A percentile compares a stretch with the other conserved stretches of the same genome.
Evolutionary conservation across 495 filamentous ascomycete genomes (phyloP).

Genomic region (Hypomontagnella monticulosa): DNA sequence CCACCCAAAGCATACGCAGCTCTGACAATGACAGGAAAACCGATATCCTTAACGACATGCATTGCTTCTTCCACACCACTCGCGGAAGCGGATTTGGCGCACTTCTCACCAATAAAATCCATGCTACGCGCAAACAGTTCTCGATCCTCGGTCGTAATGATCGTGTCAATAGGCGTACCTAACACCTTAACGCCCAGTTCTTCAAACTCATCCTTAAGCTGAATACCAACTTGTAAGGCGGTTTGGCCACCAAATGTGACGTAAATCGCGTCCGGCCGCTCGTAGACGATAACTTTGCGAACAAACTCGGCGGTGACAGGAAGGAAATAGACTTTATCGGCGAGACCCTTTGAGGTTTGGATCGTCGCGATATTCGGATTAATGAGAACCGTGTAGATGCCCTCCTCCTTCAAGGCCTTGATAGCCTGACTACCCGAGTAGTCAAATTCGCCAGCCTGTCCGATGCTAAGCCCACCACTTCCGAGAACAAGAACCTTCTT

Average conservation of each 20-base stretch:
- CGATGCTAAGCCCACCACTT: slow-evolving; percentile 93
- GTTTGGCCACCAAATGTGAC: slow-evolving; percentile 97
- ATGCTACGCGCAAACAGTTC: slow-evolving; percentile 97
- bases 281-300: slow-evolving; percentile 91
- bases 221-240: slow-evolving; percentile 91
- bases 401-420: slow-evolving; percentile 96
- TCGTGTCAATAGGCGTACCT: slow-evolving; percentile 95
- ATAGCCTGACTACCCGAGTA: slow-evolving; percentile 96
- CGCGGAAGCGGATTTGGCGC: slow-evolving; percentile 94
- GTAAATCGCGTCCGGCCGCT: slow-evolving; percentile 94
- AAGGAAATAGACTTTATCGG: slow-evolving; percentile 97
- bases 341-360: slow-evolving; percentile 96
- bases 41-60: slow-evolving; percentile 83
- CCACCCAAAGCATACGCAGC: slow-evolving; percentile 97
- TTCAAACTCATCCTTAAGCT: slow-evolving; percentile 96
- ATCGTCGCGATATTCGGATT: slow-evolving; percentile 99
- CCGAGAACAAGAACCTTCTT: slow-evolving; percentile 96
- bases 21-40: slow-evolving; percentile 95
- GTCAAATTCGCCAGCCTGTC: slow-evolving; percentile 97
- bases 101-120: slow-evolving; percentile 98
- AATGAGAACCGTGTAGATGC: slow-evolving; percentile 92
- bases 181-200: slow-evolving; percentile 89
- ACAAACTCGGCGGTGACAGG: slow-evolving; percentile 98
- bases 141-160: slow-evolving; percentile 97
- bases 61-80: slow-evolving; percentile 86